Evolutionary conservation across 768 basidiomycete genomes (phyloP).

Genomic region (Clitopilus passeckerianus): DNA sequence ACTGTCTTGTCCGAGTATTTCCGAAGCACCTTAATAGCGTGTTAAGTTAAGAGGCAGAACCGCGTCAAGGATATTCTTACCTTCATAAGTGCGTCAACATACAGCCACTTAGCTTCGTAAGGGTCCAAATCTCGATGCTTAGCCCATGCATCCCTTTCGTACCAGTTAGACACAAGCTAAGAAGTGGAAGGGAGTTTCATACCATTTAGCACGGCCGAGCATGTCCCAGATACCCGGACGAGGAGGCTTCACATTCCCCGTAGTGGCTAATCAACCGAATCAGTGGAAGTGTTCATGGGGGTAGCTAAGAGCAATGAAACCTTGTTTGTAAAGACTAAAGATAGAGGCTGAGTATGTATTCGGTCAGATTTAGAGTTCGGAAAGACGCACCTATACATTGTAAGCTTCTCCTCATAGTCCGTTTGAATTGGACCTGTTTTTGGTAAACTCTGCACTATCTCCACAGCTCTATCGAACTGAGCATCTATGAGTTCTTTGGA

Average conservation of each 20-base stretch:
- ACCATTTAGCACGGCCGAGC: constrained; percentile 94
- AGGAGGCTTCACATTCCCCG: constrained; percentile 76
- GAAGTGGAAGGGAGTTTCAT: neutral
- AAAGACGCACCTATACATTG: constrained; percentile 75
- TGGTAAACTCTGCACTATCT: constrained; percentile 88
- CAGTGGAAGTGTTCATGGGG: constrained; percentile 23
- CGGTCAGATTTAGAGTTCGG: neutral
- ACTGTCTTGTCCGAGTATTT: constrained; percentile 82
- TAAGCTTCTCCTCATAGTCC: constrained; percentile 90
- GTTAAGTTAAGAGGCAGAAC: neutral
- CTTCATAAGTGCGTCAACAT: constrained; percentile 85
- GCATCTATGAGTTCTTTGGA: constrained; percentile 66
- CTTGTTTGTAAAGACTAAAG: constrained; percentile 87
- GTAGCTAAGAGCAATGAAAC: constrained; percentile 30
- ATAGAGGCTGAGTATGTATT: constrained; percentile 7
- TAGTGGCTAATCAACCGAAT: constrained; percentile 48
- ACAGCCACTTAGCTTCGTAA: constrained; percentile 82
- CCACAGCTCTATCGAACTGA: constrained; percentile 91
- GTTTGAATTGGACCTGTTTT: constrained; percentile 96
- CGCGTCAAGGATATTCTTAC: constrained; percentile 28
- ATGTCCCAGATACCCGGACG: constrained; percentile 89
- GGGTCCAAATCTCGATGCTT: constrained; percentile 81
- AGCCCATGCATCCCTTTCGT: constrained; percentile 86
- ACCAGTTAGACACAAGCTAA: constrained; percentile 5
- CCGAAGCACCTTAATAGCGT: constrained; percentile 57